Evolutionary conservation across 495 filamentous ascomycete genomes (phyloP), one percentile per base, ranked within the genome.

Genomic region (Neurospora tetraspora): DNA sequence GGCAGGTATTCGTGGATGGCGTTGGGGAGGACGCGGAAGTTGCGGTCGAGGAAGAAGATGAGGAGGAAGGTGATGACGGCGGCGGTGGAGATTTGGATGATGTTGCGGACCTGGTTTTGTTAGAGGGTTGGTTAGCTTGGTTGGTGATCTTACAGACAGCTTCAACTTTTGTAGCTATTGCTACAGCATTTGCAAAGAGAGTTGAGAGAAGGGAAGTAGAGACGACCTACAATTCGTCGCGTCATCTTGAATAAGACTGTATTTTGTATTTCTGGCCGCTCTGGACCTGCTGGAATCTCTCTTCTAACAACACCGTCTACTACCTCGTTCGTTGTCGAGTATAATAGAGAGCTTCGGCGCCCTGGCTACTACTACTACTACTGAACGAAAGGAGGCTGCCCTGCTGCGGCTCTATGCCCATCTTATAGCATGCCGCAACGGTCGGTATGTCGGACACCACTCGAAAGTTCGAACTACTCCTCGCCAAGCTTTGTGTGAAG

Each of bases 1-100:
- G 93, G 93, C 71, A 97, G 88, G 78, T 92, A 90, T 79, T 89
- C 89, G 83, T 97, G 93, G 71, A 97, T 88, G 71, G 89, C 87
- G 75, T 88, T 86, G n/a, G 93, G 93, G 18, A 97, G 88, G 75
- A 96, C 91, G 72, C 91, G 88, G 82, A 91, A 94, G 79, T 88
- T 88, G 76, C 89, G 90, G 82, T 97, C 93, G 81, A 97, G 87
- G 78, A 94, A 84, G 76, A 93, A 89, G 73, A 96, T 82, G 71
- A 91, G 78, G 71, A 93, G 76, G 75, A 93, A 85, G 76, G 92
- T 85, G 77, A 94, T 83, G 72, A 87, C 78, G 69, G 88, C 87
- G 69, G 95, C 83, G 61, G 89, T 83, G 69, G 86, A 86, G 78
- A 96, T 87, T 86, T 99, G 94, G 80, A 93, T 83, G 77, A 91